Evolutionary conservation across 1,139 yeast species (phyloP).

Genomic region (Williopsis jadinii): DNA sequence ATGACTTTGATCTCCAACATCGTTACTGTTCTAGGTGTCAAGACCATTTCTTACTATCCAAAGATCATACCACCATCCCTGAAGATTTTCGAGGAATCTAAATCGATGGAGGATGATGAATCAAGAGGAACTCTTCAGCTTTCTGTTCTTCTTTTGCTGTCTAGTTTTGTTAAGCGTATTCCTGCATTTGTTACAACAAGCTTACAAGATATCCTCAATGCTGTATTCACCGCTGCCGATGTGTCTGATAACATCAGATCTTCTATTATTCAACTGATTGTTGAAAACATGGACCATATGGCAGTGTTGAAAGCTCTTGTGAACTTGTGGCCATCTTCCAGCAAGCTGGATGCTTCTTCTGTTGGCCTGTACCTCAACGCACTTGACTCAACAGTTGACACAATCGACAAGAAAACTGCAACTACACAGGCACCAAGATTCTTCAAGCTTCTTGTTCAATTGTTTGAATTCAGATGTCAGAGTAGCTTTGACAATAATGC

Average conservation of each 20-base stretch:
- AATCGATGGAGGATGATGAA: conserved; percentile 25
- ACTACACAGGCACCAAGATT: conserved; percentile 62
- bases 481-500: conserved; percentile 64
- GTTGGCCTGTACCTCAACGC: conserved; percentile 66
- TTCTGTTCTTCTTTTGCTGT: conserved; percentile 63
- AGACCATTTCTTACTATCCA: conserved; percentile 78
- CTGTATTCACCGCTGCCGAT: conserved; percentile 49
- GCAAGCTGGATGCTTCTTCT: conserved; percentile 36
- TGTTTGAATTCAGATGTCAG: conserved; percentile 62
- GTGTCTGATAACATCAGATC: conserved; percentile 57
- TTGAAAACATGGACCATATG: conserved; percentile 62
- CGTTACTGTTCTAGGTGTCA: conserved; percentile 73
- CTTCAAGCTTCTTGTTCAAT: conserved; percentile 60
- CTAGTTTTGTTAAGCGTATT: conserved; percentile 72
- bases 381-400: conserved; percentile 58
- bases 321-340: conserved; percentile 56
- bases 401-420: conserved; percentile 68
- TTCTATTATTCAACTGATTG: conserved; percentile 56
- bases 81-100: conserved; percentile 43
- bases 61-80: conserved; percentile 75
- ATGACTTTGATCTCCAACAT: conserved; percentile 66
- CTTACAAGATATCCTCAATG: conserved; percentile 51
- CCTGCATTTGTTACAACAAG: conserved; percentile 81
- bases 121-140: conserved; percentile 41
- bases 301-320: conserved; percentile 57